Conservation (phyloP, 73 alveolate genomes). For the Symbiodinium pilosum region DNA sequence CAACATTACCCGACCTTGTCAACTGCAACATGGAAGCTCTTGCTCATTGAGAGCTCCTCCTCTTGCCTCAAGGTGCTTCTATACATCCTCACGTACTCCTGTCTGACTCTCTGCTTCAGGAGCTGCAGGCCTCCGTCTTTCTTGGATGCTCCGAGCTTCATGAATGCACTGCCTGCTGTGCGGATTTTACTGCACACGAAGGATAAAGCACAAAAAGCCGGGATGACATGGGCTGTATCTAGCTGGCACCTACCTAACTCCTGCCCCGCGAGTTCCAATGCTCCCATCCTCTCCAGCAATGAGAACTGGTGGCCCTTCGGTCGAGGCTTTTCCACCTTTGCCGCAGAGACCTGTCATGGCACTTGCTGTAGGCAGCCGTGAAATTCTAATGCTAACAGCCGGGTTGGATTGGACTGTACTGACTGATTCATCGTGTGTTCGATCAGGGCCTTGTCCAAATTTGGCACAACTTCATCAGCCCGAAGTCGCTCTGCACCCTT, state of each 20-base stretch:
- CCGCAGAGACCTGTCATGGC: slow-evolving; percentile 61
- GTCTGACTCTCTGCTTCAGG: background rate
- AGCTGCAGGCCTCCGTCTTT: slow-evolving; percentile 12
- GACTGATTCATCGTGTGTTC: no score
- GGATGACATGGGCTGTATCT: background rate
- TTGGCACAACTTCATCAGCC: slow-evolving; percentile 77
- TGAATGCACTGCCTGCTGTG: slow-evolving; percentile 91
- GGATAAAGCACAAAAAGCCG: background rate
- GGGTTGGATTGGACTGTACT: no score
- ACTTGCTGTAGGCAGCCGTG: no score
- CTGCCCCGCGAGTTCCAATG: no score
- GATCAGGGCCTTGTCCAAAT: slow-evolving; percentile 89
- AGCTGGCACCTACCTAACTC: background rate
- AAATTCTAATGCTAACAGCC: no score
- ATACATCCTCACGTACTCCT: no score
- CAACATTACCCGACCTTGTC: background rate
- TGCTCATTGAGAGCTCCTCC: slow-evolving; percentile 54
- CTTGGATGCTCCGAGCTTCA: slow-evolving; percentile 36
- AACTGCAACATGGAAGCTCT: slow-evolving; percentile 42
- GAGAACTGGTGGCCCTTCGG: slow-evolving; percentile 56
- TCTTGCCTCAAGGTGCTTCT: slow-evolving; percentile 21
- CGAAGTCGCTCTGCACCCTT: slow-evolving; percentile 28
- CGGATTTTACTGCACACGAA: no score
- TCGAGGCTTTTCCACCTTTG: slow-evolving; percentile 39
- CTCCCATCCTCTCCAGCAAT: slow-evolving; percentile 35